Percentiles rank a stretch among this genome's conserved stretches.
Conservation (phyloP, 352 stramenopile species). For the Elongisporangium senticosum region DNA sequence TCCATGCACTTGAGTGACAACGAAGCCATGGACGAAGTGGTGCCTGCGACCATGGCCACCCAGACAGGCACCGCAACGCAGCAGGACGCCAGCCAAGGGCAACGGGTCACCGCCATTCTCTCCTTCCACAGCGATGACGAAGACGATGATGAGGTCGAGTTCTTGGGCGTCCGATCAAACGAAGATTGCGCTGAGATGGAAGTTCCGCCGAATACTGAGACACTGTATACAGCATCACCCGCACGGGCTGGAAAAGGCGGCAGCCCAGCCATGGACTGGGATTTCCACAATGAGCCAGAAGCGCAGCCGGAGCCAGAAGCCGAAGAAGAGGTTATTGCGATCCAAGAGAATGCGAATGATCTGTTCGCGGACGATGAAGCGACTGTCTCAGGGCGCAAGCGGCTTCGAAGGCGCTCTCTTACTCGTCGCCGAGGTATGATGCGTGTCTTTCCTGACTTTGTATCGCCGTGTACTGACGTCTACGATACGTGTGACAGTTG, state of each 20-base stretch:
- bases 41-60: neutral
- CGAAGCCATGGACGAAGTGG: conserved; percentile 10
- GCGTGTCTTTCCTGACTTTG: neutral
- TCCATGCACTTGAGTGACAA: conserved; percentile 65
- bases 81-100: neutral
- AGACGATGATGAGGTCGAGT: conserved; percentile 10
- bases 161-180: neutral
- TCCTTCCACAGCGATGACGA: conserved; percentile 9
- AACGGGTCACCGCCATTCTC: neutral
- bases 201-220: neutral
- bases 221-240: neutral
- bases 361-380: neutral
- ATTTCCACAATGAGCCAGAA: neutral
- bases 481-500: neutral
- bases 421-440: neutral
- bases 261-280: neutral
- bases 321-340: neutral
- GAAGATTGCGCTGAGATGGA: neutral
- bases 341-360: neutral
- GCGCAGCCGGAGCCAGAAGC: neutral
- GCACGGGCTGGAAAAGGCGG: neutral
- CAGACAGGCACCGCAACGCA: neutral
- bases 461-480: neutral
- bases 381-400: neutral
- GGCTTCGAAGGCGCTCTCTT: neutral